Evolutionary conservation across 179 eudicot species (phyloP), one percentile per base, ranked within the genome.

Genomic region (Beta lomatogona): DNA sequence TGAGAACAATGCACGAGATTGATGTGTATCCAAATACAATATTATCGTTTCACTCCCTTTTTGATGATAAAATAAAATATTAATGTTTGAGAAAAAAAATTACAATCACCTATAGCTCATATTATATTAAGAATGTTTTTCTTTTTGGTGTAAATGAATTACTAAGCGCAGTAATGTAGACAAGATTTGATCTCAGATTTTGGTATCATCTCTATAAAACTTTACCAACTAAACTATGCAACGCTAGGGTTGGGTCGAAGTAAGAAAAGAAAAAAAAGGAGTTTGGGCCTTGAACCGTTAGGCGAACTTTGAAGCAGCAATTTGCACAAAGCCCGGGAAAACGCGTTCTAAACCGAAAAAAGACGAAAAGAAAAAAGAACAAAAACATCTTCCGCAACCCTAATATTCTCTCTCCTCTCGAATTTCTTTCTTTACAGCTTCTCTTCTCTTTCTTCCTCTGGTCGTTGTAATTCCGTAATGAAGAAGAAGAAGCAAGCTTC

Each of bases 401-500:
- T 78, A 78, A 78, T 6, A 44, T 22, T 64, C 59, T 53, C 73
- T 77, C 28, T 31, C 61, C 4, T 25, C 28, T 28, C 22, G 3
- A 41, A n/a, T 71, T 61, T 36, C 41, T 36, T 36, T 2, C 41
- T 36, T 36, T 36, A 36, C 61, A 25, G 48, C 25, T 8, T 61
- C 45, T 63, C 70, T 2, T 63, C 44, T 12, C 41, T 22, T 13
- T 58, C 12, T 65, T 1, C 46, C 41, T 7, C 60, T 12, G 2
- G 8, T 16, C 64, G 67, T 44, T 16, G 36, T 44, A 16, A 1
- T 15, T 5, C 60, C 8, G 41, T 13, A 61, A 85, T 82, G 82
- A 82, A 75, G 87, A 79, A 85, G 55, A 79, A 82, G 70, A 85
- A 66, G 76, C 75, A 73, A 84, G 48, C 63, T 73, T 58, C 86